phyloP scores from a whole-genome alignment of 306 rosid species.

The Phaseolus lunatus region DNA sequence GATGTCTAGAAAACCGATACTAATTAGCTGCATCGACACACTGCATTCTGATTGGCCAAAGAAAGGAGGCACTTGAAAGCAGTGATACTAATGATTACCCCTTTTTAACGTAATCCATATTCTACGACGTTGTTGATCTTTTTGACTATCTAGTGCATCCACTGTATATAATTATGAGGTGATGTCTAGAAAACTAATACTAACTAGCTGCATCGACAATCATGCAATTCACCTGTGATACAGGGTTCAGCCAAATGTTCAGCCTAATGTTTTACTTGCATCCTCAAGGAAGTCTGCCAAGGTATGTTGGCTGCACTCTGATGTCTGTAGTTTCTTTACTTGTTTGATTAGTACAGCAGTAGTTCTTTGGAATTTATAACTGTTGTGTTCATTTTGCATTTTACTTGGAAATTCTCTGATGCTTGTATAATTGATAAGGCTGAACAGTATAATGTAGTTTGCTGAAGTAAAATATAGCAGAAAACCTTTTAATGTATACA shows the following conservation, averaged over 20 bases:
- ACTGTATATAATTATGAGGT: not conserved
- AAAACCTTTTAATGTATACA: not conserved
- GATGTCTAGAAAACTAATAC: no score
- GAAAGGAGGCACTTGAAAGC: constrained; percentile 27
- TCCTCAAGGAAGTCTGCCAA: constrained; percentile 60
- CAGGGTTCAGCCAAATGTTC: constrained; percentile 66
- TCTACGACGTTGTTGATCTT: not conserved
- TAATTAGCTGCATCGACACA: not conserved
- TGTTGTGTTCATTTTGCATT: constrained; percentile 14
- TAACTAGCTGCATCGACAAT: no score
- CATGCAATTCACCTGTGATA: constrained; percentile 44
- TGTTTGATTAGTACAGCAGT: constrained; percentile 26
- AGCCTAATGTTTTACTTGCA: constrained; percentile 48
- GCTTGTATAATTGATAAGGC: not conserved
- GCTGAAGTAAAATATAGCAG: constrained; percentile 2
- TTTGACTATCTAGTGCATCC: not conserved
- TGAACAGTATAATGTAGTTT: not conserved
- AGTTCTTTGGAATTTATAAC: constrained; percentile 37
- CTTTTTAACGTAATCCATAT: not conserved
- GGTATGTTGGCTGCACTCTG: constrained; percentile 54
- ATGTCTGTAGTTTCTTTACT: not conserved
- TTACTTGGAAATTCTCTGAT: constrained; percentile 22
- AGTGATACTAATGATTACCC: constrained; percentile 6
- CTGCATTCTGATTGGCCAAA: not conserved
- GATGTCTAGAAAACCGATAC: not conserved